Evolutionary conservation across 192 early-diverging fungal species (phyloP), one percentile per base, ranked within the genome.

Genomic region (Backusella parvicylindrica): DNA sequence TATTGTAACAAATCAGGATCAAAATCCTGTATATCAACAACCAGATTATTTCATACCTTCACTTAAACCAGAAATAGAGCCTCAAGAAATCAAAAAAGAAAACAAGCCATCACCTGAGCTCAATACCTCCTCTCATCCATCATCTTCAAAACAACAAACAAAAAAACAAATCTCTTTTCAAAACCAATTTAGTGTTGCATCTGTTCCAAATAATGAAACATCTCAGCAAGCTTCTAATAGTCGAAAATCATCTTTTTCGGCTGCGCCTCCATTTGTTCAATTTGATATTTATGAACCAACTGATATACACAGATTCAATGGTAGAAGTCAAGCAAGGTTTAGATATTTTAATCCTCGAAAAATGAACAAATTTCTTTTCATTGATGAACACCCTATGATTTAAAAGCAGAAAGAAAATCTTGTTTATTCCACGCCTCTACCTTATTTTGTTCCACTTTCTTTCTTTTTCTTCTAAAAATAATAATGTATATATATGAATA

Each of bases 301-400:
- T 40, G 72, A 72, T 72, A 21, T 65, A 73, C 56, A 37, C 35
- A 33, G 6, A 31, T 26, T 60, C 31, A 26, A 33, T 43, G 60
- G 47, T 41, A 77, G 68, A 56, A 72, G 65, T 18, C 76, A 77
- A 67, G 64, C 79, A 32, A 60, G 81, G 11, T 82, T 82, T 49
- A 36, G 81, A 26, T 82, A 82, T 32, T 82, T 82, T 36, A 82
- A 82, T 63, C 81, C 81, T 26, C 67, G 77, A 9, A 82, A 75
- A 38, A 67, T 76, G 73, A 82, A 82, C 71, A 82, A 82, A 53
- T 75, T 73, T 73, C 37, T 82, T 43, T 82, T 82, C 56, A 82
- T 82, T 65, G 81, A 82, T 68, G 81, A 82, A 63, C 73, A 82
- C 72, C 80, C 80, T 18, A 64, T 80, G 40, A 33, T 72, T 13